Evolutionary conservation across 805 yeast species (phyloP), one percentile per base, ranked within the genome.

Genomic region (Citeromyces nyonsensis): DNA sequence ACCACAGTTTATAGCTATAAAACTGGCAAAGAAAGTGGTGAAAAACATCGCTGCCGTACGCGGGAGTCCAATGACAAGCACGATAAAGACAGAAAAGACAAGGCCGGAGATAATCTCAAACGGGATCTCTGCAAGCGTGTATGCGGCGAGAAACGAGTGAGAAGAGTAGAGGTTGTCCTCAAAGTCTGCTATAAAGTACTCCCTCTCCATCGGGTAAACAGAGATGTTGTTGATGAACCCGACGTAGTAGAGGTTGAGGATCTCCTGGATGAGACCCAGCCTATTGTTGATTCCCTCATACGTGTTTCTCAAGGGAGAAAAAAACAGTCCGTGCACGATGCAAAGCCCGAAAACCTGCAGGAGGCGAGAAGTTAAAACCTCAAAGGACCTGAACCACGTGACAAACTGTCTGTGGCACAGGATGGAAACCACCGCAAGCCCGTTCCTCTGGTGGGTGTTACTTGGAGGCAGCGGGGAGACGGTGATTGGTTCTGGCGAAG

Each of bases 171-270:
- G 61, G n/a, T 66, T 66, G 42, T 79, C 91, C 36, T 64, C 64
- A 38, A 69, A 69, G 42, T 80, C 91, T 36, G 73, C 73, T 44
- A 73, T 74, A 44, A 80, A 80, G 25, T 73, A 65, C 36, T 71
- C 60, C 35, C 80, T 56, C 40, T 77, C 84, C 5, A 51, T 44
- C 3, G 91, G 86, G 44, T 71, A 80, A 15, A 75, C 56, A 1
- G 82, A 63, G 43, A 79, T 56, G 48, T 77, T 79, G 43, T 71
- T 74, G 36, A 80, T 58, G 58, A 79, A 66, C 0, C 91, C 91
- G 35, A 69, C 69, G 45, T 67, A 80, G 46, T 73, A 78, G 36
- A 78, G 46, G 32, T 77, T 73, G 33, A 75, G 52, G 3, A 73
- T 66, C 26, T 39, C 38, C 42, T 76, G 77, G 3, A 73, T 63